phyloP scores from a whole-genome alignment of 305 asterid genomes.

The Caryopteris hybrid region DNA sequence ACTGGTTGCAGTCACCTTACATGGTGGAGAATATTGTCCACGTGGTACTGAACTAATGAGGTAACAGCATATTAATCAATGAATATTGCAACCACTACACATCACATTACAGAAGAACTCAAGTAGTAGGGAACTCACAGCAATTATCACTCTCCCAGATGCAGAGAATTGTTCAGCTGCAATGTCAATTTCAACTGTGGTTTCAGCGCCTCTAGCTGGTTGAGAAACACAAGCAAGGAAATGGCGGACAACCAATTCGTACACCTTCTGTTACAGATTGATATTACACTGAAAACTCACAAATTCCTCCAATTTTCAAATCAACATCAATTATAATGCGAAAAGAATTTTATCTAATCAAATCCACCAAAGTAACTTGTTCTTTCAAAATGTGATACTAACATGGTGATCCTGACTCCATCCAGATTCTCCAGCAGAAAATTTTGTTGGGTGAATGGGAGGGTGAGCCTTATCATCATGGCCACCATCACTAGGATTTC shows the following conservation, averaged over 20 bases:
- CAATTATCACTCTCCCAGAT: slow-evolving; percentile 84
- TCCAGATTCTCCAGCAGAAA: slow-evolving; percentile 85
- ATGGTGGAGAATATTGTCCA: slow-evolving; percentile 9
- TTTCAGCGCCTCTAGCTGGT: slow-evolving; percentile 97
- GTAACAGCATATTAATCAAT: not conserved
- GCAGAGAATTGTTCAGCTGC: slow-evolving; percentile 91
- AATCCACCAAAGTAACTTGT: slow-evolving; percentile 15
- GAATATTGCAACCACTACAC: slow-evolving; percentile 14
- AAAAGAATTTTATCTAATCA: slow-evolving; percentile 3
- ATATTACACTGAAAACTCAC: slow-evolving; percentile 13
- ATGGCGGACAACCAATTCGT: slow-evolving; percentile 98
- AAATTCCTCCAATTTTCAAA: slow-evolving; percentile 12
- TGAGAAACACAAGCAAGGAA: slow-evolving; percentile 98
- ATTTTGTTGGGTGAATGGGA: slow-evolving; percentile 97
- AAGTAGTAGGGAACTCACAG: slow-evolving; percentile 57
- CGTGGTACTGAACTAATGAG: slow-evolving; percentile 1
- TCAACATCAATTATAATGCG: not conserved
- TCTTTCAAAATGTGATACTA: slow-evolving; percentile 32
- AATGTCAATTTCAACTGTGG: slow-evolving; percentile 86
- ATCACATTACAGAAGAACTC: slow-evolving; percentile 7
- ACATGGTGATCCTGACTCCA: slow-evolving; percentile 99
- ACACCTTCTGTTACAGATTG: slow-evolving; percentile 65
- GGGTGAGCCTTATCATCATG: slow-evolving; percentile 99
- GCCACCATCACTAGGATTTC: slow-evolving; percentile 83
- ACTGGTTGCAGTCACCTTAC: slow-evolving; percentile 1